Evolutionary conservation across 1,139 yeast species (phyloP).

Genomic region (Kodamaea suecica): DNA sequence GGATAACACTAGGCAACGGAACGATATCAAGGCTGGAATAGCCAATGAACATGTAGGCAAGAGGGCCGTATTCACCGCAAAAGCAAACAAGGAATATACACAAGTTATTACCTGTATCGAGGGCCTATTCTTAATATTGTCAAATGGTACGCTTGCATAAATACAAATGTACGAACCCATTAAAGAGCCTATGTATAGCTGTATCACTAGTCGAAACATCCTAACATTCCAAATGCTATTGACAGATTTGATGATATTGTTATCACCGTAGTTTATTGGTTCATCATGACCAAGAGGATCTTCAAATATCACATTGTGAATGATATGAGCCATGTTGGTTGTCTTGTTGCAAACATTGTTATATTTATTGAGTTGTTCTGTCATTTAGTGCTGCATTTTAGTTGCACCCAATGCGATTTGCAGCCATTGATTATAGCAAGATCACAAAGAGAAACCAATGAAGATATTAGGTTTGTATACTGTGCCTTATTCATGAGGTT

Average conservation of each 20-base stretch:
- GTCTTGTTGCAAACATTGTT: no score
- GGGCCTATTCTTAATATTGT: constrained; percentile 8
- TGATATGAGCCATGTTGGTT: neutral
- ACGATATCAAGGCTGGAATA: constrained; percentile 5
- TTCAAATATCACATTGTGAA: constrained; percentile 6
- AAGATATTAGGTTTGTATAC: no score
- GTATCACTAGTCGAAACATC: constrained; percentile 1
- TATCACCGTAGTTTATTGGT: constrained; percentile 3
- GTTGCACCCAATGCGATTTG: no score
- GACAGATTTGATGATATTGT: constrained; percentile 1
- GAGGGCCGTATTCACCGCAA: constrained; percentile 5
- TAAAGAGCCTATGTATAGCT: constrained; percentile 5
- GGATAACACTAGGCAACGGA: constrained; percentile 18
- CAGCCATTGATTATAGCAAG: no score
- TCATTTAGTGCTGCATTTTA: neutral
- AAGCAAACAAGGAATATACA: constrained; percentile 5
- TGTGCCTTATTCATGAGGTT: no score
- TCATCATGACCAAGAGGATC: constrained; percentile 2
- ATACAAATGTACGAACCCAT: constrained; percentile 7
- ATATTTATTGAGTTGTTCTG: no score
- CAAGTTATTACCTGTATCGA: constrained; percentile 3
- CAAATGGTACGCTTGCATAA: constrained; percentile 9
- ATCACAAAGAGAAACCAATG: no score
- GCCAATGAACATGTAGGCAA: constrained; percentile 8
- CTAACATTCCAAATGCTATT: constrained; percentile 6